These are phyloP conservation scores for Citropsis articulata DNA, from an alignment of 345 rosid species.

Conservation along the genomic window DNA sequence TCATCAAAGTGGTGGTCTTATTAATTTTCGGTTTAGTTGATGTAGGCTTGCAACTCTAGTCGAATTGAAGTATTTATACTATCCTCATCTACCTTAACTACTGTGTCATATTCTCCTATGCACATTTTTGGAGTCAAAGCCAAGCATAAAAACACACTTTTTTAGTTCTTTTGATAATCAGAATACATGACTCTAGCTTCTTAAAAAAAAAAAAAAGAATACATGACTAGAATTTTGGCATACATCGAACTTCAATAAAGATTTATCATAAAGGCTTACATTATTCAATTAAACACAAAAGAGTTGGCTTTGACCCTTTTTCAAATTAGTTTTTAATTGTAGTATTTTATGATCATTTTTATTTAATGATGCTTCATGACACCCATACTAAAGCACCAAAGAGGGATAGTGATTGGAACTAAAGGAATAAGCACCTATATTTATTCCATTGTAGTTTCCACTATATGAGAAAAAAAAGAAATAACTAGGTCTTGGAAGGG, in stretches of 20 bases:
- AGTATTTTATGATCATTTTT: slow-evolving; percentile 11
- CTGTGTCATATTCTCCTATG: slow-evolving; percentile 10
- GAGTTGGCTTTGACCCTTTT: slow-evolving; percentile 10
- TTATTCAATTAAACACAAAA: slow-evolving; percentile 11
- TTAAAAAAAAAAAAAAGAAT: no score
- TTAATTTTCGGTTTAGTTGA: no score
- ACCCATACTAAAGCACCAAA: slow-evolving; percentile 16
- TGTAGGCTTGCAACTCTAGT: no score
- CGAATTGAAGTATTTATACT: slow-evolving; percentile 23
- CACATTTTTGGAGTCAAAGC: slow-evolving; percentile 20
- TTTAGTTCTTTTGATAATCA: slow-evolving; percentile 20
- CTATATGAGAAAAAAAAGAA: slow-evolving; percentile 4
- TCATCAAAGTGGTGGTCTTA: no score
- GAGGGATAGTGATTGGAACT: slow-evolving; percentile 28
- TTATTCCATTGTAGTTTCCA: slow-evolving; percentile 12
- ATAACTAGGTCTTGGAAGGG: slow-evolving; percentile 21
- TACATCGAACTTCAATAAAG: background rate
- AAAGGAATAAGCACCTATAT: slow-evolving; percentile 22
- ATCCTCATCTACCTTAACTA: slow-evolving; percentile 7
- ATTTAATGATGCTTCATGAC: slow-evolving; percentile 15
- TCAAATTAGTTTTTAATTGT: slow-evolving; percentile 18
- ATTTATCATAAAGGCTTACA: no score
- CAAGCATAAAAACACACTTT: slow-evolving; percentile 55
- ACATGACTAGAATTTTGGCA: slow-evolving; percentile 6
- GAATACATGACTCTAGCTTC: background rate